Evolutionary conservation across 345 rosid genomes (phyloP).

Genomic region (Populus alba): DNA sequence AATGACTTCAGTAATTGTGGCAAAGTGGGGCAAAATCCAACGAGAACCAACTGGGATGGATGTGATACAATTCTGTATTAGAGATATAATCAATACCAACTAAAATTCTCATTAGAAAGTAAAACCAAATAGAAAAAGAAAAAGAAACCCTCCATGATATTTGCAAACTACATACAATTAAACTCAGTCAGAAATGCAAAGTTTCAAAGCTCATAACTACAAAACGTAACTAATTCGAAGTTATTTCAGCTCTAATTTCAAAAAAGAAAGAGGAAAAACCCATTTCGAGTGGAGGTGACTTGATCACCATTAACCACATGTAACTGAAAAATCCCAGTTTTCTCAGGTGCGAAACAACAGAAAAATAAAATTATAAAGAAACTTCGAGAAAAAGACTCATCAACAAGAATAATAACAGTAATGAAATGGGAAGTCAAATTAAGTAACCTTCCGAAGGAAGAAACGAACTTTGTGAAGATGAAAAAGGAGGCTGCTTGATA

Average conservation of each 20-base stretch:
- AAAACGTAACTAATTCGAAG: not conserved
- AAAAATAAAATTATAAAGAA: not conserved
- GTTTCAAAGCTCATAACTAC: not conserved
- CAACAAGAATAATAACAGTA: not conserved
- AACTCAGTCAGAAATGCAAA: not conserved
- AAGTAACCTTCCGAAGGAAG: slow-evolving; percentile 4
- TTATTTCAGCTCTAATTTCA: not conserved
- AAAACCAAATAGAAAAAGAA: not conserved
- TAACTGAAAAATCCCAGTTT: not conserved
- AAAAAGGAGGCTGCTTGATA: not conserved
- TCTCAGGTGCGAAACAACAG: not conserved
- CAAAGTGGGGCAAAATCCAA: slow-evolving; percentile 24
- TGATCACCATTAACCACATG: not conserved
- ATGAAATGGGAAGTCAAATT: not conserved
- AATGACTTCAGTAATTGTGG: slow-evolving; percentile 11
- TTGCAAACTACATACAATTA: not conserved
- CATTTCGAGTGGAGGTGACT: not conserved
- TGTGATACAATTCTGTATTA: slow-evolving; percentile 49
- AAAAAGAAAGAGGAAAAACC: not conserved
- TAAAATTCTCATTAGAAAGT: not conserved
- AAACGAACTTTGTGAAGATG: not conserved
- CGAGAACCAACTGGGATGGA: slow-evolving; percentile 34
- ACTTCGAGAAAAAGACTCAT: not conserved
- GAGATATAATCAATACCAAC: slow-evolving; percentile 19
- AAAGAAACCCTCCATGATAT: not conserved